These are phyloP conservation scores for Pilatotrama ljubarskyi DNA, from an alignment of 768 basidiomycete species.

Conservation along the genomic window DNA sequence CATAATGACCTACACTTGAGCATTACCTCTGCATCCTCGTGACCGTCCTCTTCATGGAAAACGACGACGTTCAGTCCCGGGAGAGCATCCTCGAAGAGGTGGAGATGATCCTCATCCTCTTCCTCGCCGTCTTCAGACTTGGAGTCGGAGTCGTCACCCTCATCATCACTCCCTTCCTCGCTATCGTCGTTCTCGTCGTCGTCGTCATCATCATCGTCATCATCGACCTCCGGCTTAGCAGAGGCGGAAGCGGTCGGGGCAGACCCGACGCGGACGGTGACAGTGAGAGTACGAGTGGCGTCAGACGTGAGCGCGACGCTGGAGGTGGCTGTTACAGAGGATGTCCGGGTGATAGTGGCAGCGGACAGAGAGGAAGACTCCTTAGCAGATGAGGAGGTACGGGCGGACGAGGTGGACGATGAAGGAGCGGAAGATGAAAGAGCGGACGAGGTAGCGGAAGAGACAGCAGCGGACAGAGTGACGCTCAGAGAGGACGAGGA, in stretches of 20 bases:
- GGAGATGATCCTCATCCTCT: not conserved
- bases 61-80: not conserved
- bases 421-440: not conserved
- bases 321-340: not conserved
- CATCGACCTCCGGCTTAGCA: not conserved
- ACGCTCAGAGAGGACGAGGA: not conserved
- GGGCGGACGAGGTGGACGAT: conserved; percentile 2
- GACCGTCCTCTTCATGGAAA: not conserved
- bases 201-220: conserved; percentile 5
- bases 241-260: conserved; percentile 4
- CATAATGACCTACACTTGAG: not conserved
- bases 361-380: not conserved
- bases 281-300: conserved; percentile 17
- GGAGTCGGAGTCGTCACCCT: not conserved
- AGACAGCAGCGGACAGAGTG: too few species aligned
- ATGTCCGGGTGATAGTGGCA: not conserved
- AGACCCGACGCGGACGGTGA: conserved; percentile 11
- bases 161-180: not conserved
- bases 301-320: not conserved
- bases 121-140: conserved; percentile 13
- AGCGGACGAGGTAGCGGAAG: not conserved
- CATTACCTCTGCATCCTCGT: not conserved
- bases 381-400: not conserved
- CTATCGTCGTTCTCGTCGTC: conserved; percentile 15
- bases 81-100: not conserved